Conservation (phyloP, 805 yeast species). For the Saccharomycopsis synnaedendra region DNA sequence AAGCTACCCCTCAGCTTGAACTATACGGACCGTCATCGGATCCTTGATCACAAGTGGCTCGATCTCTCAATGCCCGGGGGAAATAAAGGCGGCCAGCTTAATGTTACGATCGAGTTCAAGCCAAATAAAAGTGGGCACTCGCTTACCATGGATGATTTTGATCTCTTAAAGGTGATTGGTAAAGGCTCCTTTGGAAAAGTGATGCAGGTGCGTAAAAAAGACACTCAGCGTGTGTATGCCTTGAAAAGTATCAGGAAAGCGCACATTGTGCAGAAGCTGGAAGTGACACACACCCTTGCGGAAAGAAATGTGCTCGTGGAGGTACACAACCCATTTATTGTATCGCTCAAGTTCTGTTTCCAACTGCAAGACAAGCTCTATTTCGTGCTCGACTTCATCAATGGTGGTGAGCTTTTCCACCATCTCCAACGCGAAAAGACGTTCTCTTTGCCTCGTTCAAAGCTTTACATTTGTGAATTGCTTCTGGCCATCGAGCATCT, state of each 20-base stretch:
- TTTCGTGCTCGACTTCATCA: slow-evolving; percentile 81
- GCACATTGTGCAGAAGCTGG: slow-evolving; percentile 87
- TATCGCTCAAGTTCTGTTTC: slow-evolving; percentile 90
- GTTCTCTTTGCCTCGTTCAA: slow-evolving; percentile 77
- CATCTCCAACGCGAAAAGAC: slow-evolving; percentile 78
- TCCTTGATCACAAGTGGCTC: slow-evolving; percentile 56
- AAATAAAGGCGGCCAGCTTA: slow-evolving; percentile 34
- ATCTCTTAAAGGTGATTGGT: slow-evolving; percentile 87
- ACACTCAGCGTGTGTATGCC: slow-evolving; percentile 90
- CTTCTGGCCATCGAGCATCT: slow-evolving; percentile 86
- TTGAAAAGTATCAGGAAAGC: slow-evolving; percentile 88
- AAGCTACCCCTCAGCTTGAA: slow-evolving; percentile 47
- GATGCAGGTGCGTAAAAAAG: slow-evolving; percentile 95
- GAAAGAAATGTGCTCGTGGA: slow-evolving; percentile 92
- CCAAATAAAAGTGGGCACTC: slow-evolving; percentile 49
- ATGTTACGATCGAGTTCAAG: slow-evolving; percentile 58
- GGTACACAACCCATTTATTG: slow-evolving; percentile 90
- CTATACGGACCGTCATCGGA: slow-evolving; percentile 38
- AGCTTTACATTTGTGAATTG: slow-evolving; percentile 91
- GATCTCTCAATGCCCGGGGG: slow-evolving; percentile 20
- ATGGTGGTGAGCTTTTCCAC: slow-evolving; percentile 94
- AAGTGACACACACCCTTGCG: slow-evolving; percentile 92
- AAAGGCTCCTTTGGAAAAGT: slow-evolving; percentile 98
- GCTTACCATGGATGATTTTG: slow-evolving; percentile 83
- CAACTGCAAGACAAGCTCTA: slow-evolving; percentile 95